Conservation (phyloP, 1,284 basidiomycete genomes). For the Pyrrhoderma lamaoense region DNA sequence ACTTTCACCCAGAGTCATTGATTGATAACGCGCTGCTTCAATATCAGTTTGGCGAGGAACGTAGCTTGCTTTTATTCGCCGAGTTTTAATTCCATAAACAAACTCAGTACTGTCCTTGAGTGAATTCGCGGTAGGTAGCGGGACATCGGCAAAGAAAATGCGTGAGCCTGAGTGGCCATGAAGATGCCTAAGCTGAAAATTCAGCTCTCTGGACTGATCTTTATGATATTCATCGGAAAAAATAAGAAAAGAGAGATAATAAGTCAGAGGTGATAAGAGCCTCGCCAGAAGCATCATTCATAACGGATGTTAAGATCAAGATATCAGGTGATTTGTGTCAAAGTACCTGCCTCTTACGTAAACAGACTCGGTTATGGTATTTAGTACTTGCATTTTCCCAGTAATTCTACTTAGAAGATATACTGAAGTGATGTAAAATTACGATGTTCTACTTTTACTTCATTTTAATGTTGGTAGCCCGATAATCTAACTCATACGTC, state of each 20-base stretch:
- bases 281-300: conserved; percentile 11
- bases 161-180: conserved; percentile 43
- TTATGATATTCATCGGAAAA: background rate
- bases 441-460: too few relatives aligned
- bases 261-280: conserved; percentile 9
- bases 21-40: conserved; percentile 40
- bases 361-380: too few relatives aligned
- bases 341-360: background rate
- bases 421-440: too few relatives aligned
- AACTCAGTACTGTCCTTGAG: conserved; percentile 17
- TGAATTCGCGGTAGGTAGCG: conserved; percentile 16
- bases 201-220: conserved; percentile 1
- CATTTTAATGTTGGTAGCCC: too few relatives aligned
- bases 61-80: conserved; percentile 38
- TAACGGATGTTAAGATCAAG: background rate
- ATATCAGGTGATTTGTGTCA: too few relatives aligned
- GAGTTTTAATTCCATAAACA: conserved; percentile 32
- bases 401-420: too few relatives aligned
- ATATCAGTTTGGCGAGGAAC: conserved; percentile 44
- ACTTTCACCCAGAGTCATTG: conserved; percentile 42
- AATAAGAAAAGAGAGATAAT: conserved; percentile 1
- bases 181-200: conserved; percentile 58
- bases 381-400: too few relatives aligned
- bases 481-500: too few relatives aligned
- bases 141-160: conserved; percentile 55